phyloP scores from a whole-genome alignment of 2,329 filamentous ascomycete species.

The Epichloe elymi region DNA sequence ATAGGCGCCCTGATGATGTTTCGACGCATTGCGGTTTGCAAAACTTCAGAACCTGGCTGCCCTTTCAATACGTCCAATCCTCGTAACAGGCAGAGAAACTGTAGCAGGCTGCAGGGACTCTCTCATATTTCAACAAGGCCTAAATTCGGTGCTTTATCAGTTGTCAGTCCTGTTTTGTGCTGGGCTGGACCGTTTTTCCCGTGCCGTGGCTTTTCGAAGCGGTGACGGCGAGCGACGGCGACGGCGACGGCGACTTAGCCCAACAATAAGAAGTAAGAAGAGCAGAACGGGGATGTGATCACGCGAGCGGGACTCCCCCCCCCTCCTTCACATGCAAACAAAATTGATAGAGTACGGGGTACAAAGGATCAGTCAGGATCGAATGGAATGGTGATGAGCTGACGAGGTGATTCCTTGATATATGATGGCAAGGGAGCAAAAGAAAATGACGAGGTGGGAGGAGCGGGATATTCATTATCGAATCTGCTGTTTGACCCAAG shows the following conservation, averaged over 20 bases:
- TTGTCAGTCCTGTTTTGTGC: background rate
- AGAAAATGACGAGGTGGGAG: too few relatives aligned
- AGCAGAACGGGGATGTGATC: too few relatives aligned
- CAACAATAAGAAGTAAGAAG: background rate
- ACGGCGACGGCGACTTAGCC: too few relatives aligned
- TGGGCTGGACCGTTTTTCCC: background rate
- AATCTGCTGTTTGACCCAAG: too few relatives aligned
- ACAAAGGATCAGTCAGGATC: too few relatives aligned
- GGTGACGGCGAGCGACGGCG: background rate
- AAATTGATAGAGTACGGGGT: background rate
- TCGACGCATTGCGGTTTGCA: slow-evolving; percentile 3
- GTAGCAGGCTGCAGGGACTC: background rate
- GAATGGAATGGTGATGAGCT: too few relatives aligned
- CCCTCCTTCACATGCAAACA: background rate
- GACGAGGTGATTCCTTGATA: too few relatives aligned
- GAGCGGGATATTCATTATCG: too few relatives aligned
- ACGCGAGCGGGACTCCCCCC: background rate
- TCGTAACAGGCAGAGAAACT: background rate
- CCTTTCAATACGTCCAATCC: slow-evolving; percentile 3
- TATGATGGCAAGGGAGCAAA: too few relatives aligned
- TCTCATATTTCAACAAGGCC: slow-evolving; percentile 7
- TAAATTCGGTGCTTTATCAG: background rate
- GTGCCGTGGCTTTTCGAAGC: background rate
- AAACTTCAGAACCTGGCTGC: background rate
- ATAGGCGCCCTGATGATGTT: background rate